Percentiles rank a stretch among this genome's conserved stretches.
phyloP scores from a whole-genome alignment of 306 rosid species.

The Styphnolobium japonicum region DNA sequence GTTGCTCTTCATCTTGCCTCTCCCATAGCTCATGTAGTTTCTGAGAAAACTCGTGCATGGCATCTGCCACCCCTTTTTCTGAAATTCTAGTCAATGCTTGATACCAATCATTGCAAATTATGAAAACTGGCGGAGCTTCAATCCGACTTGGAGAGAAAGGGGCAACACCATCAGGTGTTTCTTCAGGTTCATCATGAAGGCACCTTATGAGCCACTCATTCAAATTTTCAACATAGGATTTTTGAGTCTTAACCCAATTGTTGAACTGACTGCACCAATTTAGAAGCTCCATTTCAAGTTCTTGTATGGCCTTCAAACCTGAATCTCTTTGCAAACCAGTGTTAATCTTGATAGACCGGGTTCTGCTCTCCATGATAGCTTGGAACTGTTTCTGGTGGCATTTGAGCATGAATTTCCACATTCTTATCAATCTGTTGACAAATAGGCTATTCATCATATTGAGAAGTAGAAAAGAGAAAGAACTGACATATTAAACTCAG shows the following conservation, averaged over 20 bases:
- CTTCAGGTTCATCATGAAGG: constrained; percentile 75
- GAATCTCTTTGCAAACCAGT: constrained; percentile 62
- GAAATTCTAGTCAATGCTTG: constrained; percentile 87
- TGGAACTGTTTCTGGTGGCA: constrained; percentile 95
- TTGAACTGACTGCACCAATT: constrained; percentile 86
- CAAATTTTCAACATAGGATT: constrained; percentile 75
- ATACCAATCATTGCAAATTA: constrained; percentile 88
- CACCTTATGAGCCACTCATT: constrained; percentile 86
- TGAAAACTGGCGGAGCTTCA: constrained; percentile 83
- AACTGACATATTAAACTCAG: not conserved
- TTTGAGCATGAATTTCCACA: constrained; percentile 93
- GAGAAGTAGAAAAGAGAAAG: not conserved
- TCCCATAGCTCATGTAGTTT: constrained; percentile 83
- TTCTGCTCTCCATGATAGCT: constrained; percentile 88
- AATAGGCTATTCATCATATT: constrained; percentile 25
- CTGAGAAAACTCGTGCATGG: constrained; percentile 74
- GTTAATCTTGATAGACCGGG: constrained; percentile 63
- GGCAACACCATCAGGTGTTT: constrained; percentile 76
- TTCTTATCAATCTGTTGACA: constrained; percentile 74
- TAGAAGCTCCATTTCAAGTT: constrained; percentile 92
- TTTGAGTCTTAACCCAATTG: constrained; percentile 83
- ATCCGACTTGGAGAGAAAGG: constrained; percentile 91
- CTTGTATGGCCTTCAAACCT: constrained; percentile 80
- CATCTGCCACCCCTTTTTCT: constrained; percentile 65
- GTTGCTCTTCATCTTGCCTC: constrained; percentile 85